These are phyloP conservation scores for Boletus vinaceobasis DNA, from an alignment of 768 basidiomycete genomes.

Conservation along the genomic window DNA sequence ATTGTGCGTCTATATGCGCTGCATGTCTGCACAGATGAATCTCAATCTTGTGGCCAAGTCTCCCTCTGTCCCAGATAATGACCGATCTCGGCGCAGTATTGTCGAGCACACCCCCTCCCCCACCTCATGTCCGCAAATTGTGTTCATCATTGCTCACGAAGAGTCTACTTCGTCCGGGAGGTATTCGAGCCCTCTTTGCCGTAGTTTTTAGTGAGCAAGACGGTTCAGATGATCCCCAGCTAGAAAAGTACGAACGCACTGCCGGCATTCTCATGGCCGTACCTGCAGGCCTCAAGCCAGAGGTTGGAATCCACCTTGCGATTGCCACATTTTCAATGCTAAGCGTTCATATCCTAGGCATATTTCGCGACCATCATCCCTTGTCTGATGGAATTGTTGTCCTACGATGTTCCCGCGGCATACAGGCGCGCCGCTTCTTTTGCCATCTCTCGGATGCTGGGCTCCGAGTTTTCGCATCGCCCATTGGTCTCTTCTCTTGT, in stretches of 20 bases:
- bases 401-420: slow-evolving; percentile 30
- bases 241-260: slow-evolving; percentile 74
- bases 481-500: slow-evolving; percentile 31
- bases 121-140: slow-evolving; percentile 53
- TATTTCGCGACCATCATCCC: slow-evolving; percentile 60
- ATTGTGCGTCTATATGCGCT: slow-evolving; percentile 47
- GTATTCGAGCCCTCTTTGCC: slow-evolving; percentile 63
- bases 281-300: slow-evolving; percentile 50
- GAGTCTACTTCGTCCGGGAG: slow-evolving; percentile 68
- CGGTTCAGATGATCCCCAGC: slow-evolving; percentile 44
- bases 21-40: slow-evolving; percentile 5
- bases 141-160: slow-evolving; percentile 64
- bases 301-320: slow-evolving; percentile 40
- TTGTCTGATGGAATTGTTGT: slow-evolving; percentile 50
- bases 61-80: slow-evolving; percentile 65
- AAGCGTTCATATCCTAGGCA: slow-evolving; percentile 38
- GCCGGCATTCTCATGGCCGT: slow-evolving; percentile 60
- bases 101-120: slow-evolving; percentile 38
- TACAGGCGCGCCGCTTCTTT: slow-evolving; percentile 66
- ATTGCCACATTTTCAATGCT: slow-evolving; percentile 1
- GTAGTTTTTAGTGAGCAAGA: slow-evolving; percentile 69
- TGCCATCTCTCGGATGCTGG: slow-evolving; percentile 62
- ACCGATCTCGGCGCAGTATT: slow-evolving; percentile 60
- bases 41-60: slow-evolving; percentile 31
- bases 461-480: slow-evolving; percentile 27